These are phyloP conservation scores for Geranium brycei DNA, from an alignment of 345 rosid species.

Conservation along the genomic window DNA sequence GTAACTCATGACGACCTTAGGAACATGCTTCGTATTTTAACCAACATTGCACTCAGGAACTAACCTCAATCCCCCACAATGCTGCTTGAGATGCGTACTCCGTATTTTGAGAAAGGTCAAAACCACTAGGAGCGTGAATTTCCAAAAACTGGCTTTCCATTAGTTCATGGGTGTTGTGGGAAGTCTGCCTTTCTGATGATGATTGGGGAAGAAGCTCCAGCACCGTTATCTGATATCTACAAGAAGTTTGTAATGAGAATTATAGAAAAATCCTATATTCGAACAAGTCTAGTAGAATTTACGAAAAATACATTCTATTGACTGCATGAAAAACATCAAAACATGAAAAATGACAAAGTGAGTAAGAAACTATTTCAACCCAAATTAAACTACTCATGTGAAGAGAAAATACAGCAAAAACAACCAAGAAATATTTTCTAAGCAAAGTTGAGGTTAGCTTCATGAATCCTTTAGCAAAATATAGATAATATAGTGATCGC, in stretches of 20 bases:
- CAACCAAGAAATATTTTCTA: too few relatives aligned
- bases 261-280: background rate
- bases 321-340: background rate
- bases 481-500: too few relatives aligned
- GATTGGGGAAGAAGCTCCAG: constrained; percentile 69
- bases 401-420: background rate
- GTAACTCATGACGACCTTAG: constrained; percentile 23
- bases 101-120: constrained; percentile 60
- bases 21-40: background rate
- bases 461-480: too few relatives aligned
- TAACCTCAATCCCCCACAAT: constrained; percentile 87
- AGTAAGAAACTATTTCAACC: background rate
- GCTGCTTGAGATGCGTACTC: constrained; percentile 86
- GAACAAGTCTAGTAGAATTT: background rate
- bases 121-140: constrained; percentile 55
- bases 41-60: constrained; percentile 10
- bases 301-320: background rate
- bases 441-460: too few relatives aligned
- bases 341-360: background rate
- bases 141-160: constrained; percentile 51
- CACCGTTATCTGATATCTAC: constrained; percentile 76
- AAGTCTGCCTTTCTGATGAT: constrained; percentile 28
- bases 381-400: background rate
- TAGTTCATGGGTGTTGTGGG: constrained; percentile 27
- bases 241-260: constrained; percentile 12